These are phyloP conservation scores for Toxicodendron radicans DNA, from an alignment of 345 rosid species.

Conservation along the genomic window DNA sequence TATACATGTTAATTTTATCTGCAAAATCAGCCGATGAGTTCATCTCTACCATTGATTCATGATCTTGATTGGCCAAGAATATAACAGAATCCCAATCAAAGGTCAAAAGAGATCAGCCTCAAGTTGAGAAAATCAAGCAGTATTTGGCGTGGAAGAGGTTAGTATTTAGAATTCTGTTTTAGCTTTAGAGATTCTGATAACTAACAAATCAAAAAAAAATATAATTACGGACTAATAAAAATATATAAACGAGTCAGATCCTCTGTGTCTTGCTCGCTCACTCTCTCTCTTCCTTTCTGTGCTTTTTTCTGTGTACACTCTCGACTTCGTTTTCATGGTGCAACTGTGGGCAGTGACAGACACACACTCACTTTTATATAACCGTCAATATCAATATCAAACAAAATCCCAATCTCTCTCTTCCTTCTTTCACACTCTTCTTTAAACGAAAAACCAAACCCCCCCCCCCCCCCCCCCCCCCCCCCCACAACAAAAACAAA, in stretches of 20 bases:
- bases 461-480: no score
- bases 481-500: no score
- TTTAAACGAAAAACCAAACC: no score
- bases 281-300: neutral
- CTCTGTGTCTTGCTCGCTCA: neutral
- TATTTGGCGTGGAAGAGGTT: conserved; percentile 16
- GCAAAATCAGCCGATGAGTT: neutral
- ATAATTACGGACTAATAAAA: neutral
- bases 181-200: neutral
- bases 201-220: neutral
- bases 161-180: conserved; percentile 20
- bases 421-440: neutral
- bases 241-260: conserved; percentile 6
- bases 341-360: conserved; percentile 31
- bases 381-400: conserved; percentile 21
- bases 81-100: conserved; percentile 5
- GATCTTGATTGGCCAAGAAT: neutral
- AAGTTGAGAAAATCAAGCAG: conserved; percentile 31
- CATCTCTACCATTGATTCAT: no score
- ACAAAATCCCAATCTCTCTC: conserved; percentile 10
- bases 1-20: neutral
- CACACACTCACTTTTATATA: conserved; percentile 24
- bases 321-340: conserved; percentile 40
- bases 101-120: conserved; percentile 14
- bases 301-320: conserved; percentile 15